Evolutionary conservation across 768 basidiomycete species (phyloP), one percentile per base, ranked within the genome.

Genomic region (Naganishia onofrii): DNA sequence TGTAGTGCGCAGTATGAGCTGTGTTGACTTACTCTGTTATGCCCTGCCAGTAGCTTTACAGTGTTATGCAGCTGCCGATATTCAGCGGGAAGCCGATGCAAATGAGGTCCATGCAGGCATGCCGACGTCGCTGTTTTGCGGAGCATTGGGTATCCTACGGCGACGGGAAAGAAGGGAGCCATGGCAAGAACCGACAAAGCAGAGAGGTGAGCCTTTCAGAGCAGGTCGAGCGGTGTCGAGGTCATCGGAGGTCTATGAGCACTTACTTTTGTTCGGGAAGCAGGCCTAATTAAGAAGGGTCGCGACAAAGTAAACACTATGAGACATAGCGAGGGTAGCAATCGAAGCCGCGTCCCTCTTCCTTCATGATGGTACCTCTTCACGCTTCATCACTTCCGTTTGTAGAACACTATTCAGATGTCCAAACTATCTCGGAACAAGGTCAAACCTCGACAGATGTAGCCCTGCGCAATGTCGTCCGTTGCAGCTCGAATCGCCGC

Each of bases 11-110:
- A 23, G 21, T 29, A 17, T 13, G 15, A 31, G 57, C 3, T 31
- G 34, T 1, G 19, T 21, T 3, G 9, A 51, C 70, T 70, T 46
- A 58, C 70, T 28, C 70, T 52, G 46, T 67, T 70, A 48, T 70
- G 70, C 13, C 70, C 70, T 8, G 70, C 46, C 10, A 10, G 46
- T 23, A 44, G 12, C 15, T 17, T 10, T 26, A 34, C 26, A 15
- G 60, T 34, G 26, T 23, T 42, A 36, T 63, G 60, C 10, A 63
- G 38, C 42, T 63, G 60, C 38, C 60, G 23, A 15, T 28, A 36
- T 42, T 63, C 60, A 6, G 21, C 15, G 8, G 38, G 36, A 13
- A 46, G 9, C 36, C 36, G 38, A 63, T n/a, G 42, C 15, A 36
- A n/a, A 26, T 3, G 48, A 51, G 4, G 48, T n/a, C 48, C 48